A percentile compares a stretch with the other conserved stretches of the same genome.
phyloP scores from a whole-genome alignment of 192 early-diverging fungal species.

The Coemansia sp. region DNA sequence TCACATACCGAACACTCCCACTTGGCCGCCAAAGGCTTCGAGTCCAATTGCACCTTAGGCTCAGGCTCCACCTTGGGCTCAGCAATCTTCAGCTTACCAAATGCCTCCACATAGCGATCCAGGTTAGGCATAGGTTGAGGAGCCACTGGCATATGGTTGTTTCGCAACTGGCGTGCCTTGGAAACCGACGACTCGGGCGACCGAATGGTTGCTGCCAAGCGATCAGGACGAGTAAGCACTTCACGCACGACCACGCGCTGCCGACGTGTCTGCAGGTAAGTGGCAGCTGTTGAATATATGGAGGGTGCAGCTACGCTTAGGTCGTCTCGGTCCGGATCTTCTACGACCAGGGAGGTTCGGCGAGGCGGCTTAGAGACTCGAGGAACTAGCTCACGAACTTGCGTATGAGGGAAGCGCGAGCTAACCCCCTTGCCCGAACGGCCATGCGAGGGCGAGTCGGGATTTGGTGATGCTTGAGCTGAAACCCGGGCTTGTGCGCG shows the following conservation, averaged over 20 bases:
- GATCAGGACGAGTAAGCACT: slow-evolving; percentile 24
- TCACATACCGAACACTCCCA: slow-evolving; percentile 31
- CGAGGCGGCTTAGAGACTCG: slow-evolving; percentile 30
- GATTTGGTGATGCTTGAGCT: neutral
- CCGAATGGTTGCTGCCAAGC: slow-evolving; percentile 19
- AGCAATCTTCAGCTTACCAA: slow-evolving; percentile 39
- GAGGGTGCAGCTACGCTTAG: slow-evolving; percentile 2
- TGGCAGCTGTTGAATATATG: slow-evolving; percentile 21
- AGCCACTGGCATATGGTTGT: neutral
- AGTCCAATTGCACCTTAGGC: neutral
- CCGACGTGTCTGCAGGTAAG: slow-evolving; percentile 23
- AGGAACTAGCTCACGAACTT: slow-evolving; percentile 41
- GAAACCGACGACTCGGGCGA: slow-evolving; percentile 14
- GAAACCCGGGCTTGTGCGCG: neutral
- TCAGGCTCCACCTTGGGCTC: slow-evolving; percentile 15
- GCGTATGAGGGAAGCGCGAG: slow-evolving; percentile 30
- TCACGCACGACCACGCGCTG: slow-evolving; percentile 33
- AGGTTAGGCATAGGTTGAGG: slow-evolving; percentile 41
- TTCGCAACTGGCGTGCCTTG: neutral
- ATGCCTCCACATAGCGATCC: slow-evolving; percentile 39
- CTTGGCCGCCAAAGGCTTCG: neutral
- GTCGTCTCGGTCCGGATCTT: slow-evolving; percentile 4
- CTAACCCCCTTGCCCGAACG: neutral
- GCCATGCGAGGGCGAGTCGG: neutral
- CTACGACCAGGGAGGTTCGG: slow-evolving; percentile 29